phyloP scores from a whole-genome alignment of 1,284 basidiomycete genomes.

The Boletellus deceptivus region DNA sequence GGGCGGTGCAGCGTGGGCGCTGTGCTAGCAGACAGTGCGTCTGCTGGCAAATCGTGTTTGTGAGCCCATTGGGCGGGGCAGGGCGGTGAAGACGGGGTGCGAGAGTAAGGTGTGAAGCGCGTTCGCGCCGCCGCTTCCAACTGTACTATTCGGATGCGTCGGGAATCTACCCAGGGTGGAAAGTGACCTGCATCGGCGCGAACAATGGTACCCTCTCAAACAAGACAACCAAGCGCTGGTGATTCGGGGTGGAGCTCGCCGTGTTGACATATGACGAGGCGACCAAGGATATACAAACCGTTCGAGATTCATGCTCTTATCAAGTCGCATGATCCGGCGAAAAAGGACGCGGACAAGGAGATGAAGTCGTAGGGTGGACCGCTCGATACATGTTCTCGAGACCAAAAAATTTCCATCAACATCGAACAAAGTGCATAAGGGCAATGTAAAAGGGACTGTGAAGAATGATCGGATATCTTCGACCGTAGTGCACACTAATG shows the following conservation, averaged over 20 bases:
- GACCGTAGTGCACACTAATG: constrained; percentile 34
- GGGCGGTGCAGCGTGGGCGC: too few relatives aligned
- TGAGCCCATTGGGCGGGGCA: too few relatives aligned
- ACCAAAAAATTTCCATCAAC: too few relatives aligned
- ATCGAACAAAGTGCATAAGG: too few relatives aligned
- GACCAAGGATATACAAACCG: constrained; percentile 89
- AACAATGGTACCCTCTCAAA: constrained; percentile 96
- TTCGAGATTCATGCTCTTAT: constrained; percentile 89
- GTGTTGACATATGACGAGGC: constrained; percentile 83
- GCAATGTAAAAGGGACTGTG: background rate
- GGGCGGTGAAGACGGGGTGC: too few relatives aligned
- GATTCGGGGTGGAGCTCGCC: constrained; percentile 82
- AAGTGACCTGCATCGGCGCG: constrained; percentile 96
- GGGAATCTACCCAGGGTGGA: constrained; percentile 99
- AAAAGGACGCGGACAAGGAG: constrained; percentile 78
- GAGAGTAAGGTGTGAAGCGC: too few relatives aligned
- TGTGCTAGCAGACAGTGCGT: too few relatives aligned
- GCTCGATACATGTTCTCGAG: background rate
- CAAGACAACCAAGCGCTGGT: constrained; percentile 59
- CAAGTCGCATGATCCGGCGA: constrained; percentile 80
- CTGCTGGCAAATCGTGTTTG: too few relatives aligned
- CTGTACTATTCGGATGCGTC: constrained; percentile 98
- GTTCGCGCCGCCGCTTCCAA: constrained; percentile 60
- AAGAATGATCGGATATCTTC: background rate
- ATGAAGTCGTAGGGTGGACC: constrained; percentile 48